A percentile compares a stretch with the other conserved stretches of the same genome.
Evolutionary conservation across 805 yeast genomes (phyloP).

Genomic region (Komagataella phaffii): DNA sequence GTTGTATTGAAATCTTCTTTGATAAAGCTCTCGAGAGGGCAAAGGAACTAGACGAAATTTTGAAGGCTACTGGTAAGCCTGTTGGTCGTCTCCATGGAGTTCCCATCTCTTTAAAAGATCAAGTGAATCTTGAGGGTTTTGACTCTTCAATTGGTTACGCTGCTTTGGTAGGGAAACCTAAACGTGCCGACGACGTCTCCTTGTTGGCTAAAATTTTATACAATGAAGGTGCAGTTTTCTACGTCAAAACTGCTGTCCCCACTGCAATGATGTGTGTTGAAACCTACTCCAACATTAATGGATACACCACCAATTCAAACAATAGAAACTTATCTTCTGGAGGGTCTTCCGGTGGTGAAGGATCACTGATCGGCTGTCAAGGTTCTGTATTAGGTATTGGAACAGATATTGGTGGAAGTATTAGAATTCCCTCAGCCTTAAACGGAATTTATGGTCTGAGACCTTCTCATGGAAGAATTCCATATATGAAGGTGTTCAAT

Average conservation of each 20-base stretch:
- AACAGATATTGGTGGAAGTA: conserved; percentile 52
- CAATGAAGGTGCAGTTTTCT: conserved; percentile 23
- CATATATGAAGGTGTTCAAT: conserved; percentile 21
- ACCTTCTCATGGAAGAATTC: conserved; percentile 26
- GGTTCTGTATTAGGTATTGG: conserved; percentile 51
- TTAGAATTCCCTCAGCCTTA: conserved; percentile 48
- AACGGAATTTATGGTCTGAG: conserved; percentile 42
- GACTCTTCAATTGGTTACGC: conserved; percentile 10
- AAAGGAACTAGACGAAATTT: conserved; percentile 7
- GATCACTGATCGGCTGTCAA: conserved; percentile 39
- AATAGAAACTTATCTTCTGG: conserved; percentile 42
- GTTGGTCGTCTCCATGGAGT: conserved; percentile 14
- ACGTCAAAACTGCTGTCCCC: conserved; percentile 40
- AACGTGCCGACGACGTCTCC: conserved; percentile 3
- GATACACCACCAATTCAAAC: conserved; percentile 35
- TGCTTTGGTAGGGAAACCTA: conserved; percentile 3
- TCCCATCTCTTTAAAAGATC: conserved; percentile 42
- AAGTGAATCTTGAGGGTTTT: conserved; percentile 23
- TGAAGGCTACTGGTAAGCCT: conserved; percentile 5
- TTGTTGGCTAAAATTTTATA: conserved; percentile 9
- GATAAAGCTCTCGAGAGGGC: conserved; percentile 12
- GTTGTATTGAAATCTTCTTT: conserved; percentile 12
- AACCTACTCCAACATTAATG: conserved; percentile 35
- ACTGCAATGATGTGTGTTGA: conserved; percentile 51
- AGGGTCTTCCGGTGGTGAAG: conserved; percentile 59